Percentiles rank a stretch among this genome's conserved stretches.
Evolutionary conservation across 1,139 yeast species (phyloP).

Genomic region (Hansenula sp.): DNA sequence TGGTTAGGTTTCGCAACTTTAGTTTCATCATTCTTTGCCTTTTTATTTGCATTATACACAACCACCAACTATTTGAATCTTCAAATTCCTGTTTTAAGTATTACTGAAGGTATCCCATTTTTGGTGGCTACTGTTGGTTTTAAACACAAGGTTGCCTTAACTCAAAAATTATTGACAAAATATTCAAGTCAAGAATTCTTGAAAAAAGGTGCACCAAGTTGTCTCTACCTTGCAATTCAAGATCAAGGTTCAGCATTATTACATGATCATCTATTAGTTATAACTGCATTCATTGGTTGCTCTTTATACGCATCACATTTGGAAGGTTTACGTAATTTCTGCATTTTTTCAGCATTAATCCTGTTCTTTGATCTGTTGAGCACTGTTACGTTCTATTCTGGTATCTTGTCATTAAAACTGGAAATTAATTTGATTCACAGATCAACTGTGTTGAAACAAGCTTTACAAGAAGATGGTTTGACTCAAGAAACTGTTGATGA

Average conservation of each 20-base stretch:
- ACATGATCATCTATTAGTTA: conserved; percentile 76
- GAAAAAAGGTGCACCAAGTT: conserved; percentile 30
- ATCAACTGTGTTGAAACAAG: conserved; percentile 73
- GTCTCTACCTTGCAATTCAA: conserved; percentile 52
- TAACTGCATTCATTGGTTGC: conserved; percentile 65
- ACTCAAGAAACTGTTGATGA: conserved; percentile 69
- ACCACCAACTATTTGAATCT: conserved; percentile 44
- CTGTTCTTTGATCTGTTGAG: conserved; percentile 69
- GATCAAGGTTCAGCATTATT: conserved; percentile 67
- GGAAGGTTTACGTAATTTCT: conserved; percentile 78
- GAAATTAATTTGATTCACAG: conserved; percentile 89
- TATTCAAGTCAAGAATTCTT: conserved; percentile 29
- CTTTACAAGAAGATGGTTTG: conserved; percentile 92
- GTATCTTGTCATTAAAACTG: conserved; percentile 81
- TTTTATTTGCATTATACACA: conserved; percentile 75
- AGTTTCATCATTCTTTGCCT: conserved; percentile 79
- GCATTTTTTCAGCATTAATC: conserved; percentile 71
- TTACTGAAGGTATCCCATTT: conserved; percentile 92
- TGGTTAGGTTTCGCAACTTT: conserved; percentile 87
- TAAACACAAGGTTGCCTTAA: conserved; percentile 77
- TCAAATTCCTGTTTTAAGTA: conserved; percentile 65
- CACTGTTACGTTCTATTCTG: conserved; percentile 80
- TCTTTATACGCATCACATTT: conserved; percentile 67
- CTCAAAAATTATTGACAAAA: conserved; percentile 54
- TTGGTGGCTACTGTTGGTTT: conserved; percentile 91